phyloP scores from a whole-genome alignment of 176 grass and related monocot species.

The Bromus sterilis region DNA sequence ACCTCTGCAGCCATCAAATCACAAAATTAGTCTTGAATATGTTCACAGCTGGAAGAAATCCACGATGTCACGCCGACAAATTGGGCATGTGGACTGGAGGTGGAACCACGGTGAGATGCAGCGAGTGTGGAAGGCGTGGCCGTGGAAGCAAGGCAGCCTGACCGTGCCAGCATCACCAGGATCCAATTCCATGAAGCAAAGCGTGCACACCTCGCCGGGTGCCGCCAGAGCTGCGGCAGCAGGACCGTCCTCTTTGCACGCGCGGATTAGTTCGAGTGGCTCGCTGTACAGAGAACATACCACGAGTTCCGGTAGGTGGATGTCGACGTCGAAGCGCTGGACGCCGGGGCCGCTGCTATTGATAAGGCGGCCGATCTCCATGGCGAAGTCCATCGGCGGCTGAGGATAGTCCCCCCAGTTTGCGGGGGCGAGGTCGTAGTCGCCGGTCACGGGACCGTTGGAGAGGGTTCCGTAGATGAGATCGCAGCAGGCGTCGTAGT shows the following conservation, averaged over 20 bases:
- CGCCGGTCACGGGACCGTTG: neutral
- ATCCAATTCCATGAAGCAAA: neutral
- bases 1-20: too few species aligned
- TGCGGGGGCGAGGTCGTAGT: neutral
- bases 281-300: too few species aligned
- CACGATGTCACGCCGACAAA: neutral
- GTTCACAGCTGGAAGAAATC: too few species aligned
- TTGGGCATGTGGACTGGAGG: neutral
- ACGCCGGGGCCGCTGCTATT: too few species aligned
- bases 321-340: too few species aligned
- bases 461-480: neutral
- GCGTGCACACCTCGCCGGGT: too few species aligned
- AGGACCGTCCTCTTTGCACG: too few species aligned
- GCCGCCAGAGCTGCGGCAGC: too few species aligned
- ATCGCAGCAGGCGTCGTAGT: neutral
- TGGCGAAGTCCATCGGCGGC: neutral
- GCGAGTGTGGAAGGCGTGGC: neutral
- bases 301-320: too few species aligned
- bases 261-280: too few species aligned
- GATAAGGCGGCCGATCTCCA: too few species aligned
- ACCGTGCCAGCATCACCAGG: neutral
- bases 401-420: neutral
- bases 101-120: neutral
- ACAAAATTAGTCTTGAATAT: too few species aligned
- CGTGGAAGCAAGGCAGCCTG: neutral